Evolutionary conservation across 768 basidiomycete species (phyloP), one percentile per base, ranked within the genome.

Genomic region (Kwoniella shandongensis): DNA sequence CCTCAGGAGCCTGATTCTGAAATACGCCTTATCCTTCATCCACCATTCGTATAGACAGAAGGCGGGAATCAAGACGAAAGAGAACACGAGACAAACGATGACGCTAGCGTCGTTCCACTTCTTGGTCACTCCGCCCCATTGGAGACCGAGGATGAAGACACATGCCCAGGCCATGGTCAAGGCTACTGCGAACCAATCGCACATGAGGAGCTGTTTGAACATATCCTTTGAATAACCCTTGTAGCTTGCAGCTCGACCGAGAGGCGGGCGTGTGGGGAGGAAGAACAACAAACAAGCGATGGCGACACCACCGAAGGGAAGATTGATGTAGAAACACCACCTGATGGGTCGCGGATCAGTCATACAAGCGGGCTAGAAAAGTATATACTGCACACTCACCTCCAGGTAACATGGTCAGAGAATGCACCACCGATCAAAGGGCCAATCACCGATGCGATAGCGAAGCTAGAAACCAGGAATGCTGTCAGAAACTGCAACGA

Each of bases 241-340:
- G 65, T 72, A 75, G 6, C 58, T 57, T 12, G 52, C 57, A 15
- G 57, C 63, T 27, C 63, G 54, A 13, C 72, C 72, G 8, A 74
- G 51, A 26, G 76, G 74, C 17, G 74, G 69, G 5, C 56, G 39
- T 8, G 54, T 29, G 18, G 69, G 69, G 38, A 65, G 66, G 55
- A 66, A 66, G 39, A 74, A 20, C 40, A 61, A 26, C 23, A 76
- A 45, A 39, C 59, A 57, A 20, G 57, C 59, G 38, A 72, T 26
- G 35, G 70, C 70, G 41, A 76, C 36, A 18, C 72, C 74, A 47
- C 74, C 74, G 56, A 73, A 50, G 5, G 53, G 70, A n/a, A 73
- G 55, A 58, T 78, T 79, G 54, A 80, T 80, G 70, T 79, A 81
- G 68, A 81, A 81, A 44, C 79, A 65, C 81, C 81, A 81, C n/a